phyloP scores from a whole-genome alignment of 2,329 filamentous ascomycete genomes.

The Beauveria scarabaeidicola region DNA sequence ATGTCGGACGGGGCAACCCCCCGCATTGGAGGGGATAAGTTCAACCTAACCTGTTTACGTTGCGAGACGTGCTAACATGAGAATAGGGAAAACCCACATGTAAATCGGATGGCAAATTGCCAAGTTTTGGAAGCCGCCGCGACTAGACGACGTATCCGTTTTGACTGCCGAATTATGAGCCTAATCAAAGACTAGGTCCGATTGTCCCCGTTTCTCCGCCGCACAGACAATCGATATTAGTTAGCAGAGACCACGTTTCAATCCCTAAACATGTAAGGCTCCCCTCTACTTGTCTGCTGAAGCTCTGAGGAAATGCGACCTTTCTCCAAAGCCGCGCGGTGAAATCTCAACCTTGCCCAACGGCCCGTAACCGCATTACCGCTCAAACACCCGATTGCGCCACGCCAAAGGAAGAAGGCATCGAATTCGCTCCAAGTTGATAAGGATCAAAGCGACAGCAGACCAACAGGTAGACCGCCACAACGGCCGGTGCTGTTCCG shows the following conservation, averaged over 20 bases:
- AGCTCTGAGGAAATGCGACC: not conserved
- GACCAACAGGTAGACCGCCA: not conserved
- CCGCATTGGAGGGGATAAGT: constrained; percentile 43
- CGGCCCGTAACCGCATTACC: not conserved
- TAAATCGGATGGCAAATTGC: not conserved
- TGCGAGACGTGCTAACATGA: not conserved
- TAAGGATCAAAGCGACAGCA: not conserved
- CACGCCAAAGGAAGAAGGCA: not conserved
- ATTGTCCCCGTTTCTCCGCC: not conserved
- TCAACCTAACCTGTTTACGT: constrained; percentile 14
- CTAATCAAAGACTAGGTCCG: not conserved
- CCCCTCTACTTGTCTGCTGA: not conserved
- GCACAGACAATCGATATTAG: not conserved
- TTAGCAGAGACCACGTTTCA: not conserved
- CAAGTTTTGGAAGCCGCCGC: too few species aligned
- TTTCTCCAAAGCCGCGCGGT: not conserved
- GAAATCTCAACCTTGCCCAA: not conserved
- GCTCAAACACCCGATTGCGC: not conserved
- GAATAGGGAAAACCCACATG: not conserved
- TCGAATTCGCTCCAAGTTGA: too few species aligned
- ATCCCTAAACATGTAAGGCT: not conserved
- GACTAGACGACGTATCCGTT: not conserved
- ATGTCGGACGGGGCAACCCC: constrained; percentile 42
- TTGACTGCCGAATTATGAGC: not conserved
- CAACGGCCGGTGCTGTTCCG: not conserved